Base-by-base conservation (phyloP, 108 stramenopile genomes). In the Cyclotella sp. region DNA sequence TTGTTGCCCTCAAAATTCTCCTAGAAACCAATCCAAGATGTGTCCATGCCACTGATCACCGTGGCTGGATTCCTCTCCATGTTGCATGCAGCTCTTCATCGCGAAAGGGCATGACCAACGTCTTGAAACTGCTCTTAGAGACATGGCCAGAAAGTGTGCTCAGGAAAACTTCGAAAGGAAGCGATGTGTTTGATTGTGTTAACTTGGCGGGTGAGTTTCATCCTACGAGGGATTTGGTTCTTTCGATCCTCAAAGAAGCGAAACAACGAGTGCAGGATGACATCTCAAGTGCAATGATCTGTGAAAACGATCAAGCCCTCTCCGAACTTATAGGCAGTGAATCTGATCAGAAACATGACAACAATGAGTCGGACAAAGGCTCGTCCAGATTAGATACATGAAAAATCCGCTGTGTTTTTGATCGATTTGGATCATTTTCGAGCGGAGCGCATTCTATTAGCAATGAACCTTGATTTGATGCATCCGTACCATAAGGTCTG, bases 31-130 rank as follows among this genome's bases (percentile, higher is more conserved):
- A 63, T 62, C 53, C 67, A n/a, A 63, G 63, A 18, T 80, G 79
- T 58, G 63, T 80, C 19, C 72, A 42, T 45, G 73, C 62, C 16
- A 67, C 73, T 15, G 79, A 80, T 68, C 79, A 80, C 57, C 64
- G 79, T 34, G 71, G 72, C 14, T 80, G 79, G 79, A 60, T 80
- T n/a, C 79, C 79, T 27, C 68, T 80, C 6, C 79, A 80, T 34
- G 79, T 80, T 9, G 79, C 79, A 28, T 74, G 79, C 67, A 74
- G 73, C 68, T 74, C 46, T 46, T 80, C 79, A 18, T 68, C 68
- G 19, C 67, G 68, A 8, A 69, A 70, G n/a, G 79, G 79, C 18
- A 73, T 80, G 79, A 62, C 59, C 9, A 65, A 59, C 0, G 73
- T 70, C n/a, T 57, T 80, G 8, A 69, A 53, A 55, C 22, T 69